Conservation (phyloP, 179 eudicot genomes). For the Sideroxylon spinosum region DNA sequence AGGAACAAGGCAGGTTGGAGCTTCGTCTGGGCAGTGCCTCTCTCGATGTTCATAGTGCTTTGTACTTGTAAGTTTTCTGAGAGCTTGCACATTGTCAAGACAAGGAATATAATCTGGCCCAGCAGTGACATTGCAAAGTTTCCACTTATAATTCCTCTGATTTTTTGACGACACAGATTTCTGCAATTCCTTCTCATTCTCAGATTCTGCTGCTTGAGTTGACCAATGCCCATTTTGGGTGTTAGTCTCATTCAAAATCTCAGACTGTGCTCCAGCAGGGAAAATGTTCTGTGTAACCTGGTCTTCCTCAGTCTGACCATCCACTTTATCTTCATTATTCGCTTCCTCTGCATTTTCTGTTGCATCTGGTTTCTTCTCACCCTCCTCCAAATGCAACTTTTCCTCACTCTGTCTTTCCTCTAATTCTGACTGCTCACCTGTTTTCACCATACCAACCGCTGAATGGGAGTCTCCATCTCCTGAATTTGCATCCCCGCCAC, state of each 20-base stretch:
- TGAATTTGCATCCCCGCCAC: not conserved
- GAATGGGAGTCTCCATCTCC: not conserved
- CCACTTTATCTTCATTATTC: conserved; percentile 24
- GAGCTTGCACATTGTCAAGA: conserved; percentile 56
- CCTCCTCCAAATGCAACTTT: conserved; percentile 8
- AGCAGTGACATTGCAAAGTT: conserved; percentile 55
- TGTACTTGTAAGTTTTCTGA: conserved; percentile 41
- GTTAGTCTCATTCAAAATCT: conserved; percentile 49
- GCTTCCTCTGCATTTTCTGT: conserved; percentile 15
- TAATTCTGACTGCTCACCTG: not conserved
- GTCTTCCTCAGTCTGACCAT: conserved; percentile 22
- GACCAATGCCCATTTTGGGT: conserved; percentile 51
- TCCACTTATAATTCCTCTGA: conserved; percentile 27
- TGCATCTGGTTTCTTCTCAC: conserved; percentile 20
- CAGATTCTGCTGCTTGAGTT: conserved; percentile 61
- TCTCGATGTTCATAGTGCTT: conserved; percentile 68
- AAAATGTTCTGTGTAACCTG: conserved; percentile 30
- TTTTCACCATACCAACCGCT: not conserved
- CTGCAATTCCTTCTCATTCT: conserved; percentile 45
- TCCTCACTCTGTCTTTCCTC: not conserved
- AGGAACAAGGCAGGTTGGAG: conserved; percentile 67
- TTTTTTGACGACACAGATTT: conserved; percentile 16
- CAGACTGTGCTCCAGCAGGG: conserved; percentile 56
- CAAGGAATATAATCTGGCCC: conserved; percentile 69
- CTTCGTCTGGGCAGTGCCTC: conserved; percentile 64